Evolutionary conservation across 169 alveolate species (phyloP).

Genomic region (Sarcocystis neurona): DNA sequence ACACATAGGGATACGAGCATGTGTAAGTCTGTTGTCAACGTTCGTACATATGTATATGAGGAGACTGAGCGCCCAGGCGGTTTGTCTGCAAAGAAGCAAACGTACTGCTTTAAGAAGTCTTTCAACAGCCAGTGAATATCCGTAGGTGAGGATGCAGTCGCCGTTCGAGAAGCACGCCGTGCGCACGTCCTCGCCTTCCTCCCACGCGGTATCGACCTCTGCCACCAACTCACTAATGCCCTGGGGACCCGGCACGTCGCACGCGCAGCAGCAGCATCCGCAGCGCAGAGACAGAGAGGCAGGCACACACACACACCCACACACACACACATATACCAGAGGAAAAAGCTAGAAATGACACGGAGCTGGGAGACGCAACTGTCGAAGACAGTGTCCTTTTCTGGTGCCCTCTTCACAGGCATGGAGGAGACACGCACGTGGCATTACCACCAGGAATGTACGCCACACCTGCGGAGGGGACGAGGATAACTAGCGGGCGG

Average conservation of each 20-base stretch:
- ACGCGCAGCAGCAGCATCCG: neutral
- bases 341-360: neutral
- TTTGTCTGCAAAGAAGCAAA: neutral
- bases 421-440: too few species aligned
- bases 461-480: too few species aligned
- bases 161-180: conserved; percentile 27
- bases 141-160: conserved; percentile 37
- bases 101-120: conserved; percentile 34
- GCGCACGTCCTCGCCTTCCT: conserved; percentile 24
- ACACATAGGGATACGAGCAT: neutral
- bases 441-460: too few species aligned
- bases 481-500: too few species aligned
- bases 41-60: too few species aligned
- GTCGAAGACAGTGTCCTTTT: neutral
- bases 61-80: neutral
- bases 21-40: neutral
- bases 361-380: neutral
- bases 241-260: neutral
- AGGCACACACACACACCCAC: too few species aligned
- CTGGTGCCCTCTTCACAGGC: too few species aligned
- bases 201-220: conserved; percentile 38
- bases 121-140: conserved; percentile 39
- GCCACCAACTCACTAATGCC: conserved; percentile 23
- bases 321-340: neutral
- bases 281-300: too few species aligned